Evolutionary conservation across 371 early-diverging fungal species (phyloP).

Genomic region (Mortierella sp.): DNA sequence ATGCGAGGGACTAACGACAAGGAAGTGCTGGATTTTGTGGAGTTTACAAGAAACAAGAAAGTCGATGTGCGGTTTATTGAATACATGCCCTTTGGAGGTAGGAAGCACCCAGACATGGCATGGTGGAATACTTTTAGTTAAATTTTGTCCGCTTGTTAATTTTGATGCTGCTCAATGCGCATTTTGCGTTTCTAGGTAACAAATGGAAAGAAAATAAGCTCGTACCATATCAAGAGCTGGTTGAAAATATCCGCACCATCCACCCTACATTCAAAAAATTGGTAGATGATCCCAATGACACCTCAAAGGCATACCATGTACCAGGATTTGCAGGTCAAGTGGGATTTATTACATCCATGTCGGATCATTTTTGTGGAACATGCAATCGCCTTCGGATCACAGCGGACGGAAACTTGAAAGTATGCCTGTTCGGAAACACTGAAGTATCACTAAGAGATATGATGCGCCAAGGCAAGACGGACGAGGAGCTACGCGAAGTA

Average conservation of each 20-base stretch:
- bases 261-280: conserved; percentile 75
- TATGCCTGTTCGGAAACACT: conserved; percentile 92
- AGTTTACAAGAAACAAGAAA: conserved; percentile 79
- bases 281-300: conserved; percentile 86
- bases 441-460: conserved; percentile 89
- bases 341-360: conserved; percentile 97
- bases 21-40: conserved; percentile 87
- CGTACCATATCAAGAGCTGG: conserved; percentile 84
- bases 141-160: background rate
- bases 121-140: background rate
- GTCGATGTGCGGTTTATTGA: conserved; percentile 94
- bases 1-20: conserved; percentile 88
- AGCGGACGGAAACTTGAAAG: conserved; percentile 95
- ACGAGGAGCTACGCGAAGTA: conserved; percentile 74
- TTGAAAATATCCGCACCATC: conserved; percentile 65
- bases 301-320: conserved; percentile 85
- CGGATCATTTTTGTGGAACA: conserved; percentile 93
- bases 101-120: background rate
- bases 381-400: conserved; percentile 94
- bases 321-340: conserved; percentile 87
- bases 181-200: conserved; percentile 73
- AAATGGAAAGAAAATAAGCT: conserved; percentile 88
- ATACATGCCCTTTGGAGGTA: conserved; percentile 97
- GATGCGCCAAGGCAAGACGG: conserved; percentile 76
- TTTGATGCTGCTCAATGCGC: background rate